phyloP scores from a whole-genome alignment of 176 grass and related monocot genomes.

The Leersia perrieri region DNA sequence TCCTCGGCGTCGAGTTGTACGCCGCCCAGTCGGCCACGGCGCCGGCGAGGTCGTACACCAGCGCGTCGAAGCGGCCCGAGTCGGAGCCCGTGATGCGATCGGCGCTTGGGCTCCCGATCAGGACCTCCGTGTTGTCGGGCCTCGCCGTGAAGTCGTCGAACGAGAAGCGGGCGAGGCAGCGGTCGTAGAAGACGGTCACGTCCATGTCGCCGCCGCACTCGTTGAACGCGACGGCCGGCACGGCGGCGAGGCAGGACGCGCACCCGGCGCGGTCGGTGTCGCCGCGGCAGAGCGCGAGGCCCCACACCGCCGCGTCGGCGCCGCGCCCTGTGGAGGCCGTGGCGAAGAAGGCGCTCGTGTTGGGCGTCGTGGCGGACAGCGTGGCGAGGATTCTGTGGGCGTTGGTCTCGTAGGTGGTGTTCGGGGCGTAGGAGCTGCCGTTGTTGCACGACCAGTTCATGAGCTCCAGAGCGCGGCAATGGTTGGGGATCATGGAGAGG shows the following conservation, averaged over 20 bases:
- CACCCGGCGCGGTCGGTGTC: conserved; percentile 8
- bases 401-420: conserved; percentile 3
- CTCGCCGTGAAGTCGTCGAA: not conserved
- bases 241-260: conserved; percentile 4
- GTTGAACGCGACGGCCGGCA: not conserved
- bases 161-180: not conserved
- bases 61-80: not conserved
- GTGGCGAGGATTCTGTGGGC: not conserved
- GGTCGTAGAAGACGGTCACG: not conserved
- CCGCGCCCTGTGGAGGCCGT: not conserved
- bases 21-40: conserved; percentile 3
- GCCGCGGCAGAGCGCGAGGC: conserved; percentile 31
- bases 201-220: not conserved
- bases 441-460: not conserved
- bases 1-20: conserved; percentile 17
- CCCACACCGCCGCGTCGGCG: not conserved
- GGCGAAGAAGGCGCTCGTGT: not conserved
- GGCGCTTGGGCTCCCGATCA: not conserved
- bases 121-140: not conserved
- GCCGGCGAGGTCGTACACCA: not conserved
- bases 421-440: not conserved
- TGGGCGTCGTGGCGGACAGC: not conserved
- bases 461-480: not conserved
- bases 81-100: not conserved
- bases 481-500: not conserved